phyloP scores from a whole-genome alignment of 2,329 filamentous ascomycete genomes.

The Fusarium liriodendri region DNA sequence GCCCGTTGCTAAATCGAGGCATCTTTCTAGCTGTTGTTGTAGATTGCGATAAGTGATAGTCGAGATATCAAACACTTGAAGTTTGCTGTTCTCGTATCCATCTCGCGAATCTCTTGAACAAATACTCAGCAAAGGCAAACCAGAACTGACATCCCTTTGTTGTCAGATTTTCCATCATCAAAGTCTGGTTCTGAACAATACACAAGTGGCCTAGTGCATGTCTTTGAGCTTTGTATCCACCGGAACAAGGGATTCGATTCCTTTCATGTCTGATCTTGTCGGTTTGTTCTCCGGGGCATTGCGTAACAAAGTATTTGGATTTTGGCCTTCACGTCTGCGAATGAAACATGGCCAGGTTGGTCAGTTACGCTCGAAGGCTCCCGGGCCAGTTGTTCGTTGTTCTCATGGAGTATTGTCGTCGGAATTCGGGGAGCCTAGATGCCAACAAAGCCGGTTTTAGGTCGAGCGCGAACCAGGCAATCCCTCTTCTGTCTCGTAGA shows the following conservation, averaged over 20 bases:
- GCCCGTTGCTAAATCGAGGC: background rate
- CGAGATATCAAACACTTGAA: background rate
- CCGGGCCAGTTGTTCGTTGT: background rate
- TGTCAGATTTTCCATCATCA: background rate
- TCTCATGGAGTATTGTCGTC: background rate
- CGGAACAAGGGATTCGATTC: background rate
- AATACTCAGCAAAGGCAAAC: background rate
- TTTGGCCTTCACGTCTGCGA: background rate
- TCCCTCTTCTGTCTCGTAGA: background rate
- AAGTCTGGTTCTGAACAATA: constrained; percentile 2
- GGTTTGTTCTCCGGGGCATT: background rate
- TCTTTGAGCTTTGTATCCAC: background rate
- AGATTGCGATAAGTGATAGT: background rate
- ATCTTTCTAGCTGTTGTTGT: background rate
- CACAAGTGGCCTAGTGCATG: constrained; percentile 5
- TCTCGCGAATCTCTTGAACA: constrained; percentile 2
- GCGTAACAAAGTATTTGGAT: constrained; percentile 11
- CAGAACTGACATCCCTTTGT: constrained; percentile 5
- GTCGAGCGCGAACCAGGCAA: background rate
- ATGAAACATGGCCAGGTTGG: background rate
- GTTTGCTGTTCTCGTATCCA: background rate
- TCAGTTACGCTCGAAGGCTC: background rate
- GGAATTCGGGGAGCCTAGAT: background rate
- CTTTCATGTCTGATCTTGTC: background rate
- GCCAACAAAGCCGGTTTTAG: background rate